Base-by-base conservation (phyloP, 768 basidiomycete species). In the Tulasnella sp. region DNA sequence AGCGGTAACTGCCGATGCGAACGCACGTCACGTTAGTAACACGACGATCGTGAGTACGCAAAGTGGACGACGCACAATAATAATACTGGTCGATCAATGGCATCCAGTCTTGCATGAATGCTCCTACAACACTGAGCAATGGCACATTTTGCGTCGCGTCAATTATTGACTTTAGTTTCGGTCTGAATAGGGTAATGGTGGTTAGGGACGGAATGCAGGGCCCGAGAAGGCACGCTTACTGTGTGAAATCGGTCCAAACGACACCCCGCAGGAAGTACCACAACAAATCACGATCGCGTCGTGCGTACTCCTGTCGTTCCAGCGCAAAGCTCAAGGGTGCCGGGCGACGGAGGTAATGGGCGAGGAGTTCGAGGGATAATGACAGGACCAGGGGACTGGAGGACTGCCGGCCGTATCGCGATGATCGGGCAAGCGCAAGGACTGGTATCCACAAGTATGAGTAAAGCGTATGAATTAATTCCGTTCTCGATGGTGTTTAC, bases 81-180 rank as follows among this genome's bases (percentile, higher is more conserved):
- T 91, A 83, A 71, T 91, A 91, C 65, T 86, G 85, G 67, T 91
- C 81, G 59, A 91, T 86, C 66, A 91, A 70, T 17, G 87, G 89
- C 61, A 91, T 80, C 88, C 89, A 91, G 64, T 89, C 87, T 61
- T 79, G 82, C 58, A 87, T 67, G 58, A 91, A 70, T 23, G 81
- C 77, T 62, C 85, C 74, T 37, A 87, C 68, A 46, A 88, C 66
- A n/a, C 81, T 78, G 25, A 91, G 64, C 25, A 89, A 49, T 14
- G 86, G 86, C 42, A 74, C 74, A 56, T 72, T 71, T 2, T 78
- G 72, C 17, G 79, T 75, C 40, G 67, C 71, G 60, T 78, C 70
- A 31, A 78, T 80, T 61, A 89, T 70, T 1, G 74, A 73, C 65
- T 83, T 80, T 52, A 91, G 63, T 68, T 86, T 89, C 23, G 86